Evolutionary conservation across 2,329 filamentous ascomycete genomes (phyloP), one percentile per base, ranked within the genome.

Genomic region (Ophiostoma fasciatum): DNA sequence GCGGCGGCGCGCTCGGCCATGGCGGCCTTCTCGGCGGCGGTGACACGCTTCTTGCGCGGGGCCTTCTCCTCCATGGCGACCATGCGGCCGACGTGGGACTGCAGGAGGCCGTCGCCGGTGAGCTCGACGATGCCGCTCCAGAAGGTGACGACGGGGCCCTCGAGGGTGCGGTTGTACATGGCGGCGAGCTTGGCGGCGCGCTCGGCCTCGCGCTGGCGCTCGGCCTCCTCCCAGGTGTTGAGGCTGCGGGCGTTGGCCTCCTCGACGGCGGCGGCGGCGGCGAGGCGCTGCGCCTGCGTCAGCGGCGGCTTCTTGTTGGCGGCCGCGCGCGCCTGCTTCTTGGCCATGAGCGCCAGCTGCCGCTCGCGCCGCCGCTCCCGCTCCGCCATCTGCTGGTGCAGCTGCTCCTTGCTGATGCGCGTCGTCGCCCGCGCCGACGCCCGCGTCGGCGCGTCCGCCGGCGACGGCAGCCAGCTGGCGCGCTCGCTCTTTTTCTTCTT

Each of bases 51-150:
- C 54, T 66, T 61, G 43, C 61, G 57, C 13, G 53, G 51, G 12
- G 64, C 62, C 48, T 70, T 72, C 50, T 76, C 71, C 48, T 77
- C 71, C 42, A 76, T 66, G 2, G 65, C 66, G 26, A 78, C 66
- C 43, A 69, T 64, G 46, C 71, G 76, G 28, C 82, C 82, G 27
- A 84, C 68, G 42, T 73, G 69, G 20, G 36, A 36, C 50, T 73
- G 77, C 50, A 87, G 62, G 51, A 78, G 81, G 18, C 79, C 80
- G 48, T 83, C 78, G 37, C 78, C 68, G 28, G 37, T 37, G 70
- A 83, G 88, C 48, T 82, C 74, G 23, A 82, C 82, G 43, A 83
- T 71, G n/a, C 88, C 90, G 55, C 87, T 96, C 79, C 87, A 94
- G 55, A 82, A 88, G 3, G 82, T 83, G 28, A 94, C 77, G 10